These are phyloP conservation scores for Rauvolfia tetraphylla DNA, from an alignment of 257 asterid species.

Conservation along the genomic window DNA sequence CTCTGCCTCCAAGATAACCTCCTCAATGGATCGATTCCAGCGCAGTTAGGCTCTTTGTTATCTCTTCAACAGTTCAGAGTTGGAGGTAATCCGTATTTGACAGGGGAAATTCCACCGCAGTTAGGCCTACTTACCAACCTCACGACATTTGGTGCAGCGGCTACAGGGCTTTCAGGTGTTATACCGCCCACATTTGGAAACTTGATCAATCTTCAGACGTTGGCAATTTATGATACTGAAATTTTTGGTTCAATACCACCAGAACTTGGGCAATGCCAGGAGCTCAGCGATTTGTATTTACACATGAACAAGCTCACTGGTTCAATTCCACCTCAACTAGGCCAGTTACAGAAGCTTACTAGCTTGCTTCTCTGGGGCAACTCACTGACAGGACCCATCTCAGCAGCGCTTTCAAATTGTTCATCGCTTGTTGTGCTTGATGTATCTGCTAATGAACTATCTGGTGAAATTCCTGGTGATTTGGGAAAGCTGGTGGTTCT, in stretches of 20 bases:
- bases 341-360: constrained; percentile 66
- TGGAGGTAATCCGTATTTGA: constrained; percentile 68
- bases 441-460: constrained; percentile 59
- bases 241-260: constrained; percentile 75
- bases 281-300: constrained; percentile 65
- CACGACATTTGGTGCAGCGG: constrained; percentile 83
- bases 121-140: constrained; percentile 67
- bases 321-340: constrained; percentile 59
- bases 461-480: constrained; percentile 70
- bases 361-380: constrained; percentile 91
- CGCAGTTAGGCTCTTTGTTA: constrained; percentile 53
- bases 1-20: constrained; percentile 84
- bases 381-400: constrained; percentile 57
- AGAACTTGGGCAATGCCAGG: constrained; percentile 57
- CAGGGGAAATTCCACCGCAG: constrained; percentile 72
- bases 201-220: constrained; percentile 56
- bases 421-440: constrained; percentile 75
- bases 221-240: constrained; percentile 76
- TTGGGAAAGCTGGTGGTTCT: constrained; percentile 56
- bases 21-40: constrained; percentile 69
- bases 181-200: constrained; percentile 81
- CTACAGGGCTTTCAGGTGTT: constrained; percentile 69
- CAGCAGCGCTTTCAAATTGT: constrained; percentile 56
- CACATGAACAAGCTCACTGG: constrained; percentile 86
- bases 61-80: constrained; percentile 82